Base-by-base conservation (phyloP, 2,329 filamentous ascomycete species). In the Camptophora hylomeconis region DNA sequence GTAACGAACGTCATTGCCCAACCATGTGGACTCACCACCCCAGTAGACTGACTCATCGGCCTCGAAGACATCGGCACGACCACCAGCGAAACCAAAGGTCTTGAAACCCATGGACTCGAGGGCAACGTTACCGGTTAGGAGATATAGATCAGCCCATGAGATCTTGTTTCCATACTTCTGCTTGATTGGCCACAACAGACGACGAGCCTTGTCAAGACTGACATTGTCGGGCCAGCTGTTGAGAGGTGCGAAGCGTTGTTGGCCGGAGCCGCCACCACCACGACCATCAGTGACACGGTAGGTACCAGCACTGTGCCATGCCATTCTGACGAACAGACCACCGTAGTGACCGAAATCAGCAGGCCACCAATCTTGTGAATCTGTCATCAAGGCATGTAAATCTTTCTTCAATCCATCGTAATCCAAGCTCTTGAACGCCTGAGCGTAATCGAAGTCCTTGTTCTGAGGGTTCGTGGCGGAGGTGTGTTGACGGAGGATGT, bases 181-280 rank as follows among this genome's bases (percentile, higher is more conserved):
- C 69, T 84, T 84, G 60, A 84, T 73, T 32, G 79, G 79, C 75
- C 77, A 82, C 22, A 84, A 61, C 32, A 84, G 69, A 39, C 79
- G 77, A 32, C 79, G 78, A 17, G 78, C 79, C 68, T 84, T 84
- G 67, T 84, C 79, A 30, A 84, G 67, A 45, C 64, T 74, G 47
- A 72, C 75, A 42, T 84, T 84, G 58, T 84, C 79, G 22, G 79
- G 79, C 79, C 79, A 84, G 61, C 72, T 73, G 67, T 83, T 83
- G 50, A 84, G 71, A 5, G 80, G 80, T 30, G 79, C 78, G 45
- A 84, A 84, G 21, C 80, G 72, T 58, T 84, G 79, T 57, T 83
- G 79, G 33, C 76, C 79, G 46, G 72, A 61, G 30, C 77, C 79
- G 46, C 72, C 75, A 35, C 80, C 80, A 32, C 80, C 80, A 37